phyloP scores from a whole-genome alignment of 106 monocot genomes.

The Apostasia ramifera region DNA sequence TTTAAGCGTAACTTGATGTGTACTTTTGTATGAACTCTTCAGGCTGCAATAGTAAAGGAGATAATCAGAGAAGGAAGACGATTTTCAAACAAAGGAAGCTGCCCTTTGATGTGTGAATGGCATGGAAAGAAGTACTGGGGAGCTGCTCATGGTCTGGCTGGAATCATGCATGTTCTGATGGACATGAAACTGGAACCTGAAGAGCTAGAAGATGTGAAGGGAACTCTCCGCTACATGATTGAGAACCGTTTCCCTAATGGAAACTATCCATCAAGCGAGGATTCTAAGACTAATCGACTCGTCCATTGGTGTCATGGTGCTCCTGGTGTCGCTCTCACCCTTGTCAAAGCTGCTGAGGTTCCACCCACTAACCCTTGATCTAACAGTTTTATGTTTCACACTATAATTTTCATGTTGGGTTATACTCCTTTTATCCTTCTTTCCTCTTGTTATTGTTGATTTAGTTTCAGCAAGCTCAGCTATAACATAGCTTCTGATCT shows the following conservation, averaged over 20 bases:
- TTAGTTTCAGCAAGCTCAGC: too few species aligned
- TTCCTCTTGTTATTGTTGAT: too few species aligned
- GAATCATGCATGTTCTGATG: conserved; percentile 94
- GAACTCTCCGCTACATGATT: conserved; percentile 66
- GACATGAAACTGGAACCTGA: conserved; percentile 48
- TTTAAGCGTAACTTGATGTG: neutral
- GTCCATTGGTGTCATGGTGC: conserved; percentile 99
- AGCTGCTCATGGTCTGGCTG: conserved; percentile 89
- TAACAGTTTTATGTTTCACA: too few species aligned
- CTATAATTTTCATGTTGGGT: too few species aligned
- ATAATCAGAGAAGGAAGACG: conserved; percentile 53
- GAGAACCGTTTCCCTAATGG: conserved; percentile 62
- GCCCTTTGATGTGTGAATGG: conserved; percentile 91
- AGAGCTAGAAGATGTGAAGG: conserved; percentile 60
- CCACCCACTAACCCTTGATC: too few species aligned
- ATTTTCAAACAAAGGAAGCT: conserved; percentile 36
- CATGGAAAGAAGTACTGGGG: conserved; percentile 89
- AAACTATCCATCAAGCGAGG: conserved; percentile 85
- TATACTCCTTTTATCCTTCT: too few species aligned
- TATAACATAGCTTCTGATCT: too few species aligned
- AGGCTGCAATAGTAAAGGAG: conserved; percentile 39
- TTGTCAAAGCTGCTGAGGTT: conserved; percentile 68
- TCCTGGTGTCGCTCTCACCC: conserved; percentile 79
- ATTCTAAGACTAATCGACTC: conserved; percentile 42
- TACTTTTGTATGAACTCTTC: neutral